A percentile compares a stretch with the other conserved stretches of the same genome.
These are phyloP conservation scores for Saposhnikovia divaricata DNA, from an alignment of 129 eudicot species.

Conservation along the genomic window DNA sequence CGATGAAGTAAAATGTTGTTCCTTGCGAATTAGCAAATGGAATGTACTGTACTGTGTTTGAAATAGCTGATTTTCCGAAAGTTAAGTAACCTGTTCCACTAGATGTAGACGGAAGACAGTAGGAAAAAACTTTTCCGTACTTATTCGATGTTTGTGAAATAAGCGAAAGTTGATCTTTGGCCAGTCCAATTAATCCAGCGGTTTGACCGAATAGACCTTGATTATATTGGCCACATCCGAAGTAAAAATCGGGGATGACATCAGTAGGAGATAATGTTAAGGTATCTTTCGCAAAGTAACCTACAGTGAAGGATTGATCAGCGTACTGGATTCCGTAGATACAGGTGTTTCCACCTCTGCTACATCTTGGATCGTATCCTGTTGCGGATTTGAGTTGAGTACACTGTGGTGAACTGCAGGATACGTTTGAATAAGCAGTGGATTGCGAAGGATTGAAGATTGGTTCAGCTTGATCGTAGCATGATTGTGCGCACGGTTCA, in stretches of 20 bases:
- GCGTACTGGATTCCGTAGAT: conserved; percentile 64
- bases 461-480: conserved; percentile 58
- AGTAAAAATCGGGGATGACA: conserved; percentile 22
- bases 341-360: conserved; percentile 31
- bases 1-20: conserved; percentile 37
- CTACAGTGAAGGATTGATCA: conserved; percentile 60
- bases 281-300: conserved; percentile 53
- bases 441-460: conserved; percentile 58
- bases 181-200: conserved; percentile 69
- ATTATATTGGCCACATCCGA: conserved; percentile 82
- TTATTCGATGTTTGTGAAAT: conserved; percentile 49
- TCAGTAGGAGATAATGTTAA: conserved; percentile 38
- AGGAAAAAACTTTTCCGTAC: conserved; percentile 56
- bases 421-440: conserved; percentile 48
- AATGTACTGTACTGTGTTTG: conserved; percentile 23
- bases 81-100: conserved; percentile 49
- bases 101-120: conserved; percentile 64
- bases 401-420: conserved; percentile 47
- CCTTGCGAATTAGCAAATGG: conserved; percentile 32
- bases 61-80: conserved; percentile 31
- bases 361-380: conserved; percentile 45
- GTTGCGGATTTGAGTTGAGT: conserved; percentile 42
- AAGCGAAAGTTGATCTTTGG: conserved; percentile 39
- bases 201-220: conserved; percentile 53
- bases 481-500: conserved; percentile 48